Evolutionary conservation across 352 stramenopile genomes (phyloP).

Genomic region (Pythium phragmiticola): DNA sequence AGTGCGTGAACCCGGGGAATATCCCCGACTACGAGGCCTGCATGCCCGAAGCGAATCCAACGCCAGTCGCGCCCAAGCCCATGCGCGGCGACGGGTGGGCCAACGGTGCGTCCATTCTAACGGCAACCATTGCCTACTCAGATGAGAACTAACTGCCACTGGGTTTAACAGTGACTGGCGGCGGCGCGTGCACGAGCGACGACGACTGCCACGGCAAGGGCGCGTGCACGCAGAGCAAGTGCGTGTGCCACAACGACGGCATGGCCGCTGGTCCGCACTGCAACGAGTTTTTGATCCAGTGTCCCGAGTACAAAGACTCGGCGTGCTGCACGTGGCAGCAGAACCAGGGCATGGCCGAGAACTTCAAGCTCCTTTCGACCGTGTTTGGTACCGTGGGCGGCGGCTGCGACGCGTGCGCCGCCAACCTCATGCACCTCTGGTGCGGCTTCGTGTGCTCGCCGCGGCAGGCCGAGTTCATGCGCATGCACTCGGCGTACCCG

Average conservation of each 20-base stretch:
- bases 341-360: slow-evolving; percentile 86
- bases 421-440: slow-evolving; percentile 87
- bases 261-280: slow-evolving; percentile 74
- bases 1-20: slow-evolving; percentile 72
- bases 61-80: slow-evolving; percentile 17
- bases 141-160: background rate
- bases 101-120: slow-evolving; percentile 29
- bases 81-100: slow-evolving; percentile 45
- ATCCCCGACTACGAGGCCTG: slow-evolving; percentile 66
- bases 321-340: slow-evolving; percentile 91
- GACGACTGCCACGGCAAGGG: slow-evolving; percentile 64
- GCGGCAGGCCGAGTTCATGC: slow-evolving; percentile 68
- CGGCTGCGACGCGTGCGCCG: slow-evolving; percentile 78
- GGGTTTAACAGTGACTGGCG: slow-evolving; percentile 49
- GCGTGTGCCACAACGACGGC: slow-evolving; percentile 59
- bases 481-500: slow-evolving; percentile 60
- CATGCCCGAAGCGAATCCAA: slow-evolving; percentile 61
- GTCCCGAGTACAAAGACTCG: slow-evolving; percentile 72
- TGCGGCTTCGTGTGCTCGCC: slow-evolving; percentile 85
- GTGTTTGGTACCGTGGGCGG: slow-evolving; percentile 73
- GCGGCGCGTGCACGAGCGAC: slow-evolving; percentile 48
- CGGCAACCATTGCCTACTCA: background rate
- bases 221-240: slow-evolving; percentile 39
- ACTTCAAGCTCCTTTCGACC: slow-evolving; percentile 74
- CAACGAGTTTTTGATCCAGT: slow-evolving; percentile 74